A percentile compares a stretch with the other conserved stretches of the same genome.
Conservation (phyloP, 1,139 yeast genomes). For the Kurtzmaniella quercitrusa region DNA sequence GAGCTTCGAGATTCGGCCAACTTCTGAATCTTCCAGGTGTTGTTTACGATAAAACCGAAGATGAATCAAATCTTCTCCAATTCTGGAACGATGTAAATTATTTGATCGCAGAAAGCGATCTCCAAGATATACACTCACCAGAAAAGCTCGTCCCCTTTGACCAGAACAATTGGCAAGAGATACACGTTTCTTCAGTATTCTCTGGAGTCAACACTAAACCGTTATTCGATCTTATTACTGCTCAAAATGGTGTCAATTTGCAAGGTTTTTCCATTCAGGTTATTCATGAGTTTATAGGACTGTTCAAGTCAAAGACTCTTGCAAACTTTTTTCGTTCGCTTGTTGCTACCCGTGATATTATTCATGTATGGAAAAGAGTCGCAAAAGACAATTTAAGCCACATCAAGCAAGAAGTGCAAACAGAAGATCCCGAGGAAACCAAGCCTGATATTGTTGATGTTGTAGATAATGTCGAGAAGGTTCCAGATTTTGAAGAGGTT, state of each 20-base stretch:
- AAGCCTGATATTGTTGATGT: slow-evolving; percentile 8
- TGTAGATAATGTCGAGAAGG: background rate
- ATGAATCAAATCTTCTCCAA: slow-evolving; percentile 25
- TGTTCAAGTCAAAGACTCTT: slow-evolving; percentile 13
- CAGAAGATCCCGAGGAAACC: slow-evolving; percentile 4
- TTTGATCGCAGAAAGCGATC: slow-evolving; percentile 46
- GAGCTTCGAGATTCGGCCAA: slow-evolving; percentile 73
- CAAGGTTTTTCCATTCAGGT: slow-evolving; percentile 12
- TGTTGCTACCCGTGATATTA: slow-evolving; percentile 22
- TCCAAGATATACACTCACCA: slow-evolving; percentile 10
- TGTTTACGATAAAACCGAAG: slow-evolving; percentile 73
- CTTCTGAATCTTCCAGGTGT: slow-evolving; percentile 37
- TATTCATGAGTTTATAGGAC: slow-evolving; percentile 15
- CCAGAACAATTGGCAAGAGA: slow-evolving; percentile 23
- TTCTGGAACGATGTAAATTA: slow-evolving; percentile 58
- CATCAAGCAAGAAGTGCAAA: background rate
- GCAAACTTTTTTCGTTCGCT: slow-evolving; percentile 18
- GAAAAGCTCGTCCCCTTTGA: slow-evolving; percentile 12
- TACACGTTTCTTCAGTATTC: slow-evolving; percentile 20
- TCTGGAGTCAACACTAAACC: slow-evolving; percentile 20
- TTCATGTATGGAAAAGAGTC: slow-evolving; percentile 28
- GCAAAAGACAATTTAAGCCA: slow-evolving; percentile 10
- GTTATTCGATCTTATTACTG: slow-evolving; percentile 12
- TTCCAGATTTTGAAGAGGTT: slow-evolving; percentile 10
- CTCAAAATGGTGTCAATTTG: slow-evolving; percentile 9